Conservation (phyloP, 2,329 filamentous ascomycete genomes). For the Ceratocystiopsis minuta region DNA sequence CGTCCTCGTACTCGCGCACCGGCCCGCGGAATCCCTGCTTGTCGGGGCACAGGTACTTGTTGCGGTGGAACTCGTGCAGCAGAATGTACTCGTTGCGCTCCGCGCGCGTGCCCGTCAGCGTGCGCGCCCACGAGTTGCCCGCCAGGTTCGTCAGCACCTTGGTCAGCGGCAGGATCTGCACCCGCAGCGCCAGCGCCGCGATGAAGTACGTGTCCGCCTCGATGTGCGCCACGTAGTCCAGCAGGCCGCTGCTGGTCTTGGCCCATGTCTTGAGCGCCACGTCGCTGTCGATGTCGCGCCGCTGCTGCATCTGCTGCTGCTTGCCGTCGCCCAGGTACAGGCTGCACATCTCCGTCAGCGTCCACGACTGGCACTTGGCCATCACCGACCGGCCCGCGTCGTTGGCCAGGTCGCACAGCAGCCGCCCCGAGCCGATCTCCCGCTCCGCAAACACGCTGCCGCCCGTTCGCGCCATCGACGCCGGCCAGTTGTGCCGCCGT, state of each 20-base stretch:
- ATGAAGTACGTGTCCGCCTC: conserved; percentile 95
- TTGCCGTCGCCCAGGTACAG: conserved; percentile 52
- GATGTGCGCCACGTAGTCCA: conserved; percentile 88
- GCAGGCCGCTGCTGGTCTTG: conserved; percentile 61
- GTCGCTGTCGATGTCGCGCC: conserved; percentile 79
- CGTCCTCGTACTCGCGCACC: conserved; percentile 45
- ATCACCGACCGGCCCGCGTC: conserved; percentile 95
- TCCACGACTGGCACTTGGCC: conserved; percentile 96
- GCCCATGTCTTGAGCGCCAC: conserved; percentile 75
- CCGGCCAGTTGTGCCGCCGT: conserved; percentile 70
- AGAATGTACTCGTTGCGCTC: conserved; percentile 99
- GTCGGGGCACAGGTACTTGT: conserved; percentile 96
- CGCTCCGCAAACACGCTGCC: conserved; percentile 88
- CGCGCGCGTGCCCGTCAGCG: conserved; percentile 82
- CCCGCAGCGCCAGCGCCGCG: conserved; percentile 69
- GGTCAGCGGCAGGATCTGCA: conserved; percentile 83
- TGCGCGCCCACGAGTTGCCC: conserved; percentile 95
- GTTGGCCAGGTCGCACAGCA: conserved; percentile 88
- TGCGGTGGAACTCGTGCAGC: conserved; percentile 86
- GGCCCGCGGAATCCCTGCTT: conserved; percentile 62
- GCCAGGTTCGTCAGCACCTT: conserved; percentile 93
- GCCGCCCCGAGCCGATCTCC: conserved; percentile 69
- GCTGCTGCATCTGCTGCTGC: conserved; percentile 34
- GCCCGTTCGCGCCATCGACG: conserved; percentile 66
- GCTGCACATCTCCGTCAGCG: conserved; percentile 90